Base-by-base conservation (phyloP, 2,329 filamentous ascomycete species). In the Chaetomium sp. region DNA sequence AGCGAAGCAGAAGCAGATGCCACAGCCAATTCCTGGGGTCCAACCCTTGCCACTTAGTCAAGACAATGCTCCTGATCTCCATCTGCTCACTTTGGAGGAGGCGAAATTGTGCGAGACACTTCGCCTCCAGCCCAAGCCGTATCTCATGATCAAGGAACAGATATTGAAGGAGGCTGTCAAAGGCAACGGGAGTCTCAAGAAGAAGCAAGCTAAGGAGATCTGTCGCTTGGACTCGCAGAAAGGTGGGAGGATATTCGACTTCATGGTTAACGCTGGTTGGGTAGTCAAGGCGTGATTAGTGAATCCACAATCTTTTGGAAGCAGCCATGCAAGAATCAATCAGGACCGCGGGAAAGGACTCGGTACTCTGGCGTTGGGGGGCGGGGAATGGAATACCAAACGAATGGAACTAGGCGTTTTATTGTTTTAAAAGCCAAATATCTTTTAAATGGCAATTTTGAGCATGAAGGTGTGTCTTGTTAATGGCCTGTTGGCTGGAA, bases 241-340 rank as follows among this genome's bases (percentile, higher is more conserved):
- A 70, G 87, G 88, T 0, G 86, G 87, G 14, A 81, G 89, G 62
- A 84, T 97, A 56, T 96, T 92, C 72, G 94, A 97, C 70, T 97
- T 96, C 69, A 91, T 96, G 74, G 88, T 95, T 60, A 89, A 91
- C 68, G 86, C 85, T 54, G 94, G 92, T 2, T 97, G 92, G 91
- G 86, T 97, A 58, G 87, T 85, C 36, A 94, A 95, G 75, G 88
- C 86, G 33, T 64, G 59, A 59, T 47, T 27, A 27, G 19, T 27
- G 19, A 27, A 27, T 27, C 19, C 19, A 3, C 19, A 27, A 27
- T 27, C 19, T 27, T 27, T 27, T 27, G 19, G 19, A 27, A 27
- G 19, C 19, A 27, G 19, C 19, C 19, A 27, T 42, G 6, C 9
- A 36, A 27, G 11, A 58, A 52, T 37, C 37, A 3, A 8, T 5